Evolutionary conservation across 768 basidiomycete genomes (phyloP).

Genomic region (Leccinum pellstonianum): DNA sequence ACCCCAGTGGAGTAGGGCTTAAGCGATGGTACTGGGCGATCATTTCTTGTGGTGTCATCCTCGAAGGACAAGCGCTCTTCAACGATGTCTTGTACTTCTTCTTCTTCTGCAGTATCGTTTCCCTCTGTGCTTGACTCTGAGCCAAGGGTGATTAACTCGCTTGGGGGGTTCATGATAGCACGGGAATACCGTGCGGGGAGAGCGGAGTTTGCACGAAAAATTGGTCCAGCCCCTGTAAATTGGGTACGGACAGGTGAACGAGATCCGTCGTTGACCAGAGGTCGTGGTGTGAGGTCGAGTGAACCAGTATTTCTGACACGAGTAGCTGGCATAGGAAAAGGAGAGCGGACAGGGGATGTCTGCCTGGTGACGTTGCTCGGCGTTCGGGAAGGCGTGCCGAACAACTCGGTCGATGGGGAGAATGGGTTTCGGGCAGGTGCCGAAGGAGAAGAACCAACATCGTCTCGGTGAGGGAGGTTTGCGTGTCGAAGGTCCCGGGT

Average conservation of each 20-base stretch:
- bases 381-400: constrained; percentile 12
- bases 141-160: constrained; percentile 8
- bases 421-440: constrained; percentile 30
- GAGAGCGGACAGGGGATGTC: constrained; percentile 29
- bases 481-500: constrained; percentile 71
- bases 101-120: constrained; percentile 26
- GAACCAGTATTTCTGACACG: constrained; percentile 24
- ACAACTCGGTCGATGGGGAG: constrained; percentile 11
- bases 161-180: constrained; percentile 14
- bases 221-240: constrained; percentile 30
- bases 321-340: constrained; percentile 35
- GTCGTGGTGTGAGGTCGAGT: constrained; percentile 26
- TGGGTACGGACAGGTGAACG: constrained; percentile 29
- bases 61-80: constrained; percentile 27
- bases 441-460: constrained; percentile 34
- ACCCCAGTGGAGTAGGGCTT: constrained; percentile 27
- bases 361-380: constrained; percentile 24
- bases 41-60: constrained; percentile 40
- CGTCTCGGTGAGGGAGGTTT: constrained; percentile 56
- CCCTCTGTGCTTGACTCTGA: constrained; percentile 20
- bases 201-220: constrained; percentile 41
- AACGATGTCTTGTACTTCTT: constrained; percentile 30
- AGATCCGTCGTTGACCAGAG: constrained; percentile 16
- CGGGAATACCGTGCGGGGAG: constrained; percentile 40
- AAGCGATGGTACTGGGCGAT: constrained; percentile 22